A percentile compares a stretch with the other conserved stretches of the same genome.
Conservation (phyloP, 1,139 yeast species). For the Yamadazyma taylorii region DNA sequence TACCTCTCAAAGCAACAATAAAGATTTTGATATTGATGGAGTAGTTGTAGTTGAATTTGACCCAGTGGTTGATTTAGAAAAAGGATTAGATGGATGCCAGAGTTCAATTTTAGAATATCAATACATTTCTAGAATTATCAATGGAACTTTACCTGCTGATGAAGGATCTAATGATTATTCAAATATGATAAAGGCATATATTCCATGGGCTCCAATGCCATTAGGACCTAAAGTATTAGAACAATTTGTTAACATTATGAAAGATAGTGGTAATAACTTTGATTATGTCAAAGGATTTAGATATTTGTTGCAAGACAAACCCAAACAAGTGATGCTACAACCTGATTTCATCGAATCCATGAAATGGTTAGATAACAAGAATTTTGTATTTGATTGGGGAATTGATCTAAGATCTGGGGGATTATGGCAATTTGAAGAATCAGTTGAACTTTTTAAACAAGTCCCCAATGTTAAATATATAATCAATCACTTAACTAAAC, state of each 20-base stretch:
- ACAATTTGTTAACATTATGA: conserved; percentile 11
- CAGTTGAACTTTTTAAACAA: conserved; percentile 18
- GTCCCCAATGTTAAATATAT: conserved; percentile 28
- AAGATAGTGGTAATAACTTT: conserved; percentile 10
- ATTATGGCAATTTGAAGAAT: conserved; percentile 38
- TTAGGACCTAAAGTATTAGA: conserved; percentile 13
- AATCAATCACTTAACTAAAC: conserved; percentile 42
- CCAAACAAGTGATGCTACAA: conserved; percentile 27
- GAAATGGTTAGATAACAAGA: conserved; percentile 27
- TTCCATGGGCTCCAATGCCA: conserved; percentile 22
- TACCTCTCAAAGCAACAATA: conserved; percentile 4
- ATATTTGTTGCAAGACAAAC: conserved; percentile 42
- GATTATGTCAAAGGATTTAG: conserved; percentile 32
- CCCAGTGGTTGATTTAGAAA: conserved; percentile 9
- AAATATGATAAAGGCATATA: conserved; percentile 13
- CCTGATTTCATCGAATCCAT: conserved; percentile 26
- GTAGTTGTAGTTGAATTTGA: conserved; percentile 16
- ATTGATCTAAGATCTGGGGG: conserved; percentile 39
- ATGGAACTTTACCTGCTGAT: conserved; percentile 9
- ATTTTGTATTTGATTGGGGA: conserved; percentile 38
- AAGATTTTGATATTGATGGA: conserved; percentile 13
- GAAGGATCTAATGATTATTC: conserved; percentile 15
- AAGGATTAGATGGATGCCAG: conserved; percentile 13
- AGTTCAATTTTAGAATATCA: conserved; percentile 15
- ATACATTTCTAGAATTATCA: conserved; percentile 12